Evolutionary conservation across 2,329 filamentous ascomycete species (phyloP).

Genomic region (Alternaria hordeiaustralica): DNA sequence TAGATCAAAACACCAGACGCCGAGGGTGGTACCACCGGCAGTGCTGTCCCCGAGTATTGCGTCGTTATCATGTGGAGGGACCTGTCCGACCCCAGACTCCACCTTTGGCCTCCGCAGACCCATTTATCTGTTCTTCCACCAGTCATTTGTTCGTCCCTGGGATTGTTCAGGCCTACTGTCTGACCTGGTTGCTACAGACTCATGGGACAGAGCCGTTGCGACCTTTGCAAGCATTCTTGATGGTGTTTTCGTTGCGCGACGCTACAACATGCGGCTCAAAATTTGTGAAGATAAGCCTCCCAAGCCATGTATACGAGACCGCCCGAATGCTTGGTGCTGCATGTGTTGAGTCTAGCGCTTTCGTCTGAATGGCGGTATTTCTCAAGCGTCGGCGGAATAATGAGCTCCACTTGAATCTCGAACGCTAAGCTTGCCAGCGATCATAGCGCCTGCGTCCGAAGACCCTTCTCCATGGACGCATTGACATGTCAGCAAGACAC

Average conservation of each 20-base stretch:
- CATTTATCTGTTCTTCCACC: constrained; percentile 11
- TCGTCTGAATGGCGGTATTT: constrained; percentile 11
- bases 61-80: constrained; percentile 6
- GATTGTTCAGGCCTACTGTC: background rate
- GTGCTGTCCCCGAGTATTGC: background rate
- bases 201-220: background rate
- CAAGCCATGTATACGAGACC: constrained; percentile 4
- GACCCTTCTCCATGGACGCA: background rate
- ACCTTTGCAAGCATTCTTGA: background rate
- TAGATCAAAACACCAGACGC: background rate
- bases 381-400: constrained; percentile 5
- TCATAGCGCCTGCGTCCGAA: background rate
- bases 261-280: background rate
- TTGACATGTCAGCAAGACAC: background rate
- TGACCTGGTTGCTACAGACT: background rate
- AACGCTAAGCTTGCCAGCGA: constrained; percentile 4
- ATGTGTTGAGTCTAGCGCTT: constrained; percentile 2
- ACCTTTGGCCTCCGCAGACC: constrained; percentile 8
- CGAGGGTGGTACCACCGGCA: constrained; percentile 5
- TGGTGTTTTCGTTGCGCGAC: background rate
- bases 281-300: constrained; percentile 3
- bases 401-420: constrained; percentile 1
- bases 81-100: constrained; percentile 13
- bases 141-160: background rate
- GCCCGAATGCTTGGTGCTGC: constrained; percentile 11